A percentile compares a stretch with the other conserved stretches of the same genome.
These are phyloP conservation scores for Magnusiomyces clavatus DNA, from an alignment of 1,139 yeast species.

Conservation along the genomic window DNA sequence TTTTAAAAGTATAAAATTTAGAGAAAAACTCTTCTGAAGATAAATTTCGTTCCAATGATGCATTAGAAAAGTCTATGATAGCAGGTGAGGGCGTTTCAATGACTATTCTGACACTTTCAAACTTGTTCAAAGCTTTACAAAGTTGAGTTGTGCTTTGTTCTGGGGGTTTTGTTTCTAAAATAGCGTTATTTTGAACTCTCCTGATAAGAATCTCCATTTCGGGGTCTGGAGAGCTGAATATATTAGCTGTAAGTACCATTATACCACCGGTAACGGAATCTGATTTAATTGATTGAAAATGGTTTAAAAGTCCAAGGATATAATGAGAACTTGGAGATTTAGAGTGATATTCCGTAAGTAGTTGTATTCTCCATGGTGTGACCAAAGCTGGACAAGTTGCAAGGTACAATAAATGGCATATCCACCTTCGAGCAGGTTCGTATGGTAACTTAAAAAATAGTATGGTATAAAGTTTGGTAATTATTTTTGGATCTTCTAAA, in stretches of 20 bases:
- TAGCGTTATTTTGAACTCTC: no score
- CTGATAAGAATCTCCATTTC: no score
- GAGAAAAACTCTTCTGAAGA: slow-evolving; percentile 18
- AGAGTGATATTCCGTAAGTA: slow-evolving; percentile 30
- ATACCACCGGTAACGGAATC: no score
- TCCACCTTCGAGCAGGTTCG: slow-evolving; percentile 38
- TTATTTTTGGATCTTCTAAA: slow-evolving; percentile 23
- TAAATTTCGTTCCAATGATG: slow-evolving; percentile 5
- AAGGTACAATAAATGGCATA: slow-evolving; percentile 39
- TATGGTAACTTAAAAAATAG: slow-evolving; percentile 40
- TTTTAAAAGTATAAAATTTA: slow-evolving; percentile 19
- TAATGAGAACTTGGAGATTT: slow-evolving; percentile 32
- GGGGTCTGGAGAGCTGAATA: no score
- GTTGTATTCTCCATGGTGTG: slow-evolving; percentile 33
- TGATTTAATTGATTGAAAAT: no score
- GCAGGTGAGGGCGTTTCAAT: no score
- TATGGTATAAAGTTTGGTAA: slow-evolving; percentile 30
- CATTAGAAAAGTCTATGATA: no score
- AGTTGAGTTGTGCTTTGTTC: no score
- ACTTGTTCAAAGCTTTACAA: no score
- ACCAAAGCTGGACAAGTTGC: slow-evolving; percentile 31
- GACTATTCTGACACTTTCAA: no score
- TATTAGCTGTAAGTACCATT: no score
- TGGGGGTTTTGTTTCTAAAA: no score
- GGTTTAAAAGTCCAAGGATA: slow-evolving; percentile 27